Base-by-base conservation (phyloP, 1,284 basidiomycete genomes). In the Pholiota adiposa region DNA sequence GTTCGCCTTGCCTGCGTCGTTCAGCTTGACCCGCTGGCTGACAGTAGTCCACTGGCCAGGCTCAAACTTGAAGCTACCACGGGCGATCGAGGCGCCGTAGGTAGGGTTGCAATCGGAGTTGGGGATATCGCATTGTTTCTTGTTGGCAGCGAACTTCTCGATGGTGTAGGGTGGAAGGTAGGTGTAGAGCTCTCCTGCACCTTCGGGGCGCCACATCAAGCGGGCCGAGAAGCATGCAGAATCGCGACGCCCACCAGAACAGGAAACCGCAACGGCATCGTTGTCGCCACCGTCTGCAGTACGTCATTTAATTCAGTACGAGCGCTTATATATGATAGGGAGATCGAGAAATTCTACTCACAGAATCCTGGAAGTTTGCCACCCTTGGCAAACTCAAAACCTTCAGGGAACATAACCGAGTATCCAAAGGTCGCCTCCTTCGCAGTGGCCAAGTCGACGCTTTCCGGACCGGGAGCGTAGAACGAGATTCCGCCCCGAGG, bases 31-130 rank as follows among this genome's bases (percentile, higher is more conserved):
- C 25, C 86, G 86, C 72, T 89, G 81, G 31, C 74, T 72, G 56
- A 89, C 74, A 50, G 81, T 81, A 38, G 83, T 87, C 87, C 88
- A 89, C 56, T 71, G 74, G 29, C 87, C 87, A 7, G 77, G 71
- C 18, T 81, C 73, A 74, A 89, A 93, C 8, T 66, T 69, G 82
- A 89, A 93, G 1, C 87, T 72, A 2, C 90, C 90, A 51, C 90
- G 84, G 12, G 84, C 88, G 64, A 93, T 78, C 29, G 84, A 85
- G 18, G 88, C 82, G n/a, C 88, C 88, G 65, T 88, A 89, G 3
- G 75, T 79, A 12, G 81, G 74, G 70, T 88, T 83, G 77, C 88
- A 90, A 33, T 83, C 78, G 0, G 85, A 85, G 34, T 70, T 56
- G 0, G 86, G 85, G 2, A 83, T 73, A 40, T 77, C 68, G 75